Base-by-base conservation (phyloP, 1,139 yeast genomes). In the Sugiyamaella neomexicana region DNA sequence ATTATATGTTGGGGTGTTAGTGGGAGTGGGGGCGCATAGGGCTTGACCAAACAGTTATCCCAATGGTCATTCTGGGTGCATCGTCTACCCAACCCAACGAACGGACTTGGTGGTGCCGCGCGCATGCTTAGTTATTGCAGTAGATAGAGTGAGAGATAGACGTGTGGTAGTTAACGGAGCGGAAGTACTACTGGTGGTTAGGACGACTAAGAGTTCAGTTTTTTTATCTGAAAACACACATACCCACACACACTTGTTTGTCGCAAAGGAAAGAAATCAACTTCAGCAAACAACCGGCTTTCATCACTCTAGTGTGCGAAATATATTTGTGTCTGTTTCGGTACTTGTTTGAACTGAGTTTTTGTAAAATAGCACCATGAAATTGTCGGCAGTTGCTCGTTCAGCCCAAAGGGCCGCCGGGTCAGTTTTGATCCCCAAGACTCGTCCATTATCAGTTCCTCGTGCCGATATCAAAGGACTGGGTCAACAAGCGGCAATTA, bases 401-500 rank as follows among this genome's bases (percentile, higher is more conserved):
- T 39, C 56, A 29, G 56, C 53, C 16, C 50, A 53, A 20, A 53
- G 49, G 51, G 46, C 36, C 27, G 45, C 51, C 40, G 46, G 56
- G 23, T 53, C 55, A 20, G 53, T 53, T 37, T 44, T 53, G 48
- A 37, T 50, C 43, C 56, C 56, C 17, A 39, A 46, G 23, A 27
- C 25, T 29, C 46, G 53, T 12, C 44, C 55, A 16, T 16, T 46
- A 15, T 23, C 52, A 17, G 41, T 46, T 38, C 55, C 55, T 41
- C 56, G 53, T 29, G 38, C 52, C 15, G 31, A 37, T 17, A 37
- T 53, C 15, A 38, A 37, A 16, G 44, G 44, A 37, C 31, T 51
- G 32, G 56, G 56, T 39, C 43, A 36, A 13, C 67, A 63, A 47
- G 65, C 68, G 23, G 67, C 69, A 31, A 50, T 66, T 56, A 59